Percentiles rank a stretch among this genome's conserved stretches.
phyloP scores from a whole-genome alignment of 1,139 yeast genomes.

The Casaregolazyma lundiana region DNA sequence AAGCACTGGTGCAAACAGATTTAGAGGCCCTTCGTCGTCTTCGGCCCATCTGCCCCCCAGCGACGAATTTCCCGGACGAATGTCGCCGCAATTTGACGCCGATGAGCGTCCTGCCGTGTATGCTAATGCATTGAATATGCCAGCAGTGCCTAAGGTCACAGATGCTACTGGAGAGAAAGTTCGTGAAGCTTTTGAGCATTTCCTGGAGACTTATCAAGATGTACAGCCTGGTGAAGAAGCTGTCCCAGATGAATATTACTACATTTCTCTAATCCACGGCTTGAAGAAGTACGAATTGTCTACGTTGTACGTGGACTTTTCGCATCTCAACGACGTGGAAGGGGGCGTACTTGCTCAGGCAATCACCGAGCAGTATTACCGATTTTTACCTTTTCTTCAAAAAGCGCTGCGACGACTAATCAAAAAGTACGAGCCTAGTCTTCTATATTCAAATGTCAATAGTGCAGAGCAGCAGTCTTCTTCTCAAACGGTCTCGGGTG shows the following conservation, averaged over 20 bases:
- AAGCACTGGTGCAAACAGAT: constrained; percentile 12
- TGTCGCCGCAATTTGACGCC: constrained; percentile 13
- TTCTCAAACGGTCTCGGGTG: constrained; percentile 23
- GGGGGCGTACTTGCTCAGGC: constrained; percentile 80
- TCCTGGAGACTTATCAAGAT: constrained; percentile 62
- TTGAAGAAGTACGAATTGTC: constrained; percentile 72
- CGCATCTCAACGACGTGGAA: constrained; percentile 69
- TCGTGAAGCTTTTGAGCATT: constrained; percentile 82
- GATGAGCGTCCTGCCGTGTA: constrained; percentile 16
- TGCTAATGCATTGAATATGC: constrained; percentile 15
- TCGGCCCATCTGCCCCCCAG: constrained; percentile 17
- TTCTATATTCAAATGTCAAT: constrained; percentile 43
- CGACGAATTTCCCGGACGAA: constrained; percentile 14
- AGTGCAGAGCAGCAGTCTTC: constrained; percentile 17
- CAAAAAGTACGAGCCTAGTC: constrained; percentile 69
- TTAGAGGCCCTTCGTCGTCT: constrained; percentile 15
- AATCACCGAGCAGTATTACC: constrained; percentile 81
- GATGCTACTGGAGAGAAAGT: constrained; percentile 95
- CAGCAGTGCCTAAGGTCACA: constrained; percentile 69
- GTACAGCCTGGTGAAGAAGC: constrained; percentile 27
- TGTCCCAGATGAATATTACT: constrained; percentile 49
- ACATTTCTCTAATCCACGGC: constrained; percentile 75
- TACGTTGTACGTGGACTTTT: constrained; percentile 81
- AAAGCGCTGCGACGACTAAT: constrained; percentile 71
- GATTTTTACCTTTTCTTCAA: constrained; percentile 81